Base-by-base conservation (phyloP, 2,329 filamentous ascomycete species). In the Atkinsonella texensis region DNA sequence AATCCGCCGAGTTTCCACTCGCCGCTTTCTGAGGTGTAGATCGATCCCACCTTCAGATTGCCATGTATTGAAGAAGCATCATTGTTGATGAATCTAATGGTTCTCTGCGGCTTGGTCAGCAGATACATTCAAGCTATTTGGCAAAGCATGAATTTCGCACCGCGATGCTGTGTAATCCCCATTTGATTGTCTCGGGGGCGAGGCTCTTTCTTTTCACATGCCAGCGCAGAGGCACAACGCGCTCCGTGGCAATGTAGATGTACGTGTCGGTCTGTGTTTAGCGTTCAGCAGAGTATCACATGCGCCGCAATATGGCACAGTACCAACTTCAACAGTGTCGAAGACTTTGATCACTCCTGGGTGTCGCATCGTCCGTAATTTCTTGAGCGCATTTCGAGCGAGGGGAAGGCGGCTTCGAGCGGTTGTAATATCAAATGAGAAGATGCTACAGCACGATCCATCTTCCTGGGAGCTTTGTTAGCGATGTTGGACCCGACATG, bases 1-100 rank as follows among this genome's bases (percentile, higher is more conserved):
- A 98, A 95, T 0, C 93, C 93, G 18, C 86, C 90, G 2, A 98
- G 73, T 63, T 94, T 97, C 93, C 93, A 98, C 70, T 98, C 93
- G 53, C 93, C 93, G 63, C 93, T 96, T 64, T 97, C 91, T 54
- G 89, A 89, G 4, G 88, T 93, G 68, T 90, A 98, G 57, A 98
- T 77, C 0, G 91, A 95, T 0, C 87, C 86, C 18, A 87, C 85
- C 55, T 87, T 83, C 49, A 98, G 74, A 60, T 81, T 88, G 47
- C 90, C 93, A 62, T 98, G 93, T 49, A 98, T 86, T 0, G 90
- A 96, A 2, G 85, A 77, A 3, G 90, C 93, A 58, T 98, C 93
- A 46, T 87, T 83, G 62, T 98, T 98, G 66, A 98, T 88, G 63
- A 98, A 98, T 62, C 93, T 95, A 58, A 97, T 70, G 0, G 93